Base-by-base conservation (phyloP, 345 rosid genomes). In the Draba incana region DNA sequence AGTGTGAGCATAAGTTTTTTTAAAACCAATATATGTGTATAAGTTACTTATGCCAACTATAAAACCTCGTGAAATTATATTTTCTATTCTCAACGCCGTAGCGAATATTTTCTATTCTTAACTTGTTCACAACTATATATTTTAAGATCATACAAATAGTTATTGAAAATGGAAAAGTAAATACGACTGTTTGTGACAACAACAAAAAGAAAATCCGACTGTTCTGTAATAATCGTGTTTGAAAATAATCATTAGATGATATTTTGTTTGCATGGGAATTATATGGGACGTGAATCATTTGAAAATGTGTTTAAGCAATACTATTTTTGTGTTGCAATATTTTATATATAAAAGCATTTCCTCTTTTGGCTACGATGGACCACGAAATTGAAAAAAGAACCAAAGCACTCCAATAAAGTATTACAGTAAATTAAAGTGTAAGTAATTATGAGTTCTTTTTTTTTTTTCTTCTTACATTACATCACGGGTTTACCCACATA, bases 351-450 rank as follows among this genome's bases (percentile, higher is more conserved):
- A 69, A 62, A 75, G 75, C 57, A 64, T 75, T 75, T 63, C 66
- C 79, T 75, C 79, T 69, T 75, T 75, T 75, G 61, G 79, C 16
- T 38, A 68, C 56, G 11, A 56, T 62, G 75, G 61, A 55, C 70
- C 78, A 63, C 66, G 15, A 39, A 68, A 41, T 23, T 62, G 64
- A 47, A 47, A 20, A 75, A 62, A 24, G 33, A 75, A 41, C 50
- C 50, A 57, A 62, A 25, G 60, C 74, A 75, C 74, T 75, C 70
- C 66, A 62, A 55, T 56, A 69, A 63, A 63, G 79, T 47, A 57
- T 57, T 50, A 75, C 79, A 75, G 79, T 75, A 68, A 62, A 63
- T 69, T 75, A 75, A 69, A 75, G 78, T 31, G 46, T 15, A 41
- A 57, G 60, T 68, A 62, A 75, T 69, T 62, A 75, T 69, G 41